Percentiles rank a stretch among this genome's conserved stretches.
Evolutionary conservation across 2,329 filamentous ascomycete species (phyloP).

Genomic region (Ophiocordyceps camponoti-rufipedis): DNA sequence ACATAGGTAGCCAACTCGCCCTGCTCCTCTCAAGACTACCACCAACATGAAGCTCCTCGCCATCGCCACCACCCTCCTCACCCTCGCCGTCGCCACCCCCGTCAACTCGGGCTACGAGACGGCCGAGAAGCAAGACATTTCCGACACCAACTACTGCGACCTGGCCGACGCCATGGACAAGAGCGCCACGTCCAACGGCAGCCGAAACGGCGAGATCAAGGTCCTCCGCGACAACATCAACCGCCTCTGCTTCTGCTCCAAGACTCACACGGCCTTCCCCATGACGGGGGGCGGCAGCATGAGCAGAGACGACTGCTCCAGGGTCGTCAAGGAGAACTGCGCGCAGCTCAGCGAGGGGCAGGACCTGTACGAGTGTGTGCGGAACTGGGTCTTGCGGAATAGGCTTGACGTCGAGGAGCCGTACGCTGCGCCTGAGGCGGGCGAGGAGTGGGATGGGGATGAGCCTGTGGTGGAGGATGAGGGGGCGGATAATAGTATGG

Average conservation of each 20-base stretch:
- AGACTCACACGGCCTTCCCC: not conserved
- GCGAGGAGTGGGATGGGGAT: no score
- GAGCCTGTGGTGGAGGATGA: no score
- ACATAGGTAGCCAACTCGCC: no score
- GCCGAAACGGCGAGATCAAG: not conserved
- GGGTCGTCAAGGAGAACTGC: not conserved
- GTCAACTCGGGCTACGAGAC: not conserved
- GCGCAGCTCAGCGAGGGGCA: not conserved
- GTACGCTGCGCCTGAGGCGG: not conserved
- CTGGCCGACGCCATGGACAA: not conserved
- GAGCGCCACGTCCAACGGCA: not conserved
- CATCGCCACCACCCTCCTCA: not conserved
- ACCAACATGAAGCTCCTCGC: not conserved
- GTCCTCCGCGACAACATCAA: not conserved
- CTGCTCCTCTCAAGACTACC: not conserved
- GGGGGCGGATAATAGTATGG: no score
- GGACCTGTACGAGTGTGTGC: not conserved
- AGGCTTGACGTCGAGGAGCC: not conserved
- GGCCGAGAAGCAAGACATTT: not conserved
- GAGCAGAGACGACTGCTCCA: not conserved
- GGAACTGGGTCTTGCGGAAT: not conserved
- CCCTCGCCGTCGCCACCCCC: not conserved
- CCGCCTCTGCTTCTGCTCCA: not conserved
- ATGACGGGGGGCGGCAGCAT: not conserved
- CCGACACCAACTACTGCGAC: not conserved